A percentile compares a stretch with the other conserved stretches of the same genome.
Conservation (phyloP, 192 early-diverging fungal genomes). For the Mortierella antarctica region DNA sequence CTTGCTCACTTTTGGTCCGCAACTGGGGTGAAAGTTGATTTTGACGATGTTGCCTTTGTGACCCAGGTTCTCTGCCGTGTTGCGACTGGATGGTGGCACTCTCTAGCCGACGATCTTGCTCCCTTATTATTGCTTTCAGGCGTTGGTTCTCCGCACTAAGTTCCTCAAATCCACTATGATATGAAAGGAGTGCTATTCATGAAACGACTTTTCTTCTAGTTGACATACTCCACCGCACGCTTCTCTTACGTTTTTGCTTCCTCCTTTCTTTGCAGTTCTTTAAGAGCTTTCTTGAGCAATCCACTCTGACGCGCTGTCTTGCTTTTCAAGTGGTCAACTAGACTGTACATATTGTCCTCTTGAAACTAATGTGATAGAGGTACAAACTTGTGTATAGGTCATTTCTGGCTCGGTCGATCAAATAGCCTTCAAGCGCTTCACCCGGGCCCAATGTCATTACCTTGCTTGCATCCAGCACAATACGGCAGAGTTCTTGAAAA, state of each 20-base stretch:
- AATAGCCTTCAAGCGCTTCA: background rate
- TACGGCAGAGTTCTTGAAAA: conserved; percentile 4
- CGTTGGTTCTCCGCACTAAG: no score
- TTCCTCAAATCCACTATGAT: no score
- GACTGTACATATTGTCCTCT: conserved; percentile 20
- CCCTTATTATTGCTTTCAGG: no score
- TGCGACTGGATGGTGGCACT: no score
- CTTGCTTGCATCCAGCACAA: conserved; percentile 29
- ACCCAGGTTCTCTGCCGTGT: no score
- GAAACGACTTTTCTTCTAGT: background rate
- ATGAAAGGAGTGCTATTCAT: no score
- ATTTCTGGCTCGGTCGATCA: background rate
- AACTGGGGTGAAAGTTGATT: no score
- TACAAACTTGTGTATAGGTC: background rate
- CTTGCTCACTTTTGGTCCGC: no score
- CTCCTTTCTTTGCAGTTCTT: conserved; percentile 24
- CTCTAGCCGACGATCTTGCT: no score
- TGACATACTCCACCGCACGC: no score
- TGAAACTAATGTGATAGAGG: conserved; percentile 20
- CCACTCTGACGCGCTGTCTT: conserved; percentile 31
- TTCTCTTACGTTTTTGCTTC: conserved; percentile 23
- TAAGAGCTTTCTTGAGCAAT: conserved; percentile 12
- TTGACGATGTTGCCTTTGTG: no score
- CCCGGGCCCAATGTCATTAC: background rate
- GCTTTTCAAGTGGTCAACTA: conserved; percentile 19